Evolutionary conservation across 2,329 filamentous ascomycete genomes (phyloP), one percentile per base, ranked within the genome.

Genomic region (Diaporthe citrichinensis): DNA sequence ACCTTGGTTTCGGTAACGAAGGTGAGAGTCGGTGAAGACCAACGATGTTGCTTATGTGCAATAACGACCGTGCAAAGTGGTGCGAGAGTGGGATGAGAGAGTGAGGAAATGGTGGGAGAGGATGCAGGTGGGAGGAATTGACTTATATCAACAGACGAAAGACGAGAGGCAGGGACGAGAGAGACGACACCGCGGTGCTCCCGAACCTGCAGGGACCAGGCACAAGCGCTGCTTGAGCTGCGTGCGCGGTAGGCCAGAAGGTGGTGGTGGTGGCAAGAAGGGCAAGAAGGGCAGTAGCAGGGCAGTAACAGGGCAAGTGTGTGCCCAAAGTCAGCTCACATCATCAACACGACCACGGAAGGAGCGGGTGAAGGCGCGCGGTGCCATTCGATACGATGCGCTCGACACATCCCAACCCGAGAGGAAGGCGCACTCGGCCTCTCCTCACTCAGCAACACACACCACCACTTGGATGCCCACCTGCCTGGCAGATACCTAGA

Each of bases 21-120:
- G 59, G 75, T 76, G 58, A 62, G 51, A 59, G 72, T 74, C 72
- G 65, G 51, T 46, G 34, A 65, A 44, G 67, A 76, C 72, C 65
- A 53, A 61, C 72, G 55, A 62, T 58, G 72, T 76, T 76, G 59
- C 28, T 41, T 39, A n/a, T 69, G 53, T 49, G 65, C 55, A 62
- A 65, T 49, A 75, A 75, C 69, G 62, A 75, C 34, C 8, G 75
- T 58, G 67, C 44, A 71, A 67, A 58, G 49, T 71, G 62, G 53
- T 73, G 17, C 28, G 62, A 75, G n/a, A 53, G 46, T 51, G 25
- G 44, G 59, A 53, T 41, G 61, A 34, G 51, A 49, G 49, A n/a
- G 59, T 41, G 28, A 25, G 41, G 41, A 69, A 55, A 41, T 31
- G n/a, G 34, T 41, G 65, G 49, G 28, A 41, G 44, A 46, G 25